Percentiles rank a stretch among this genome's conserved stretches.
Conservation (phyloP, 108 stramenopile genomes). For the Seminavis robusta region DNA sequence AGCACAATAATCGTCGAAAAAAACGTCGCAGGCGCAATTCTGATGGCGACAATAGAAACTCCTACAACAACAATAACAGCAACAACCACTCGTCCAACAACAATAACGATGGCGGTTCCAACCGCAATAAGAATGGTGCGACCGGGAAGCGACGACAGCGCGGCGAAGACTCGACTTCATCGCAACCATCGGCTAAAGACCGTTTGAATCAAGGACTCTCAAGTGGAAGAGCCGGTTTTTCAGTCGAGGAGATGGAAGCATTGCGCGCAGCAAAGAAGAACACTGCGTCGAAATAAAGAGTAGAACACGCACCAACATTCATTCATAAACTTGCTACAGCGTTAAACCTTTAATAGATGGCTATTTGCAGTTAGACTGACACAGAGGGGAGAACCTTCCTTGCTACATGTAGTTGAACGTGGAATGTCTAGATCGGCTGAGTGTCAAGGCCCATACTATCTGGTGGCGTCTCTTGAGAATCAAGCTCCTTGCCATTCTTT, state of each 20-base stretch:
- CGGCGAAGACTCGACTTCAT: too few species aligned
- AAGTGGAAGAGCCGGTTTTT: slow-evolving; percentile 48
- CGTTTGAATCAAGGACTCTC: slow-evolving; percentile 29
- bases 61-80: slow-evolving; percentile 2
- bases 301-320: slow-evolving; percentile 10
- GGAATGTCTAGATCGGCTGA: too few species aligned
- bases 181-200: neutral
- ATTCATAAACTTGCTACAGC: too few species aligned
- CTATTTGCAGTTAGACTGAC: too few species aligned
- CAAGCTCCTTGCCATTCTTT: too few species aligned
- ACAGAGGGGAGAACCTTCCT: too few species aligned
- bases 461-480: too few species aligned
- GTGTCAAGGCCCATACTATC: too few species aligned
- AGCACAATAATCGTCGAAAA: neutral
- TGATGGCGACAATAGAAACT: slow-evolving; percentile 4
- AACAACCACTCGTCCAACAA: neutral
- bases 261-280: slow-evolving; percentile 48
- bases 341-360: neutral
- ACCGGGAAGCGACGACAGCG: too few species aligned
- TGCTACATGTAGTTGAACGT: too few species aligned
- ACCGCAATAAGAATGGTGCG: neutral
- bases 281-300: too few species aligned
- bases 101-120: slow-evolving; percentile 1
- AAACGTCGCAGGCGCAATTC: neutral
- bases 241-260: slow-evolving; percentile 63